These are phyloP conservation scores for Penicillium palitans DNA, from an alignment of 2,329 filamentous ascomycete genomes.

Conservation along the genomic window DNA sequence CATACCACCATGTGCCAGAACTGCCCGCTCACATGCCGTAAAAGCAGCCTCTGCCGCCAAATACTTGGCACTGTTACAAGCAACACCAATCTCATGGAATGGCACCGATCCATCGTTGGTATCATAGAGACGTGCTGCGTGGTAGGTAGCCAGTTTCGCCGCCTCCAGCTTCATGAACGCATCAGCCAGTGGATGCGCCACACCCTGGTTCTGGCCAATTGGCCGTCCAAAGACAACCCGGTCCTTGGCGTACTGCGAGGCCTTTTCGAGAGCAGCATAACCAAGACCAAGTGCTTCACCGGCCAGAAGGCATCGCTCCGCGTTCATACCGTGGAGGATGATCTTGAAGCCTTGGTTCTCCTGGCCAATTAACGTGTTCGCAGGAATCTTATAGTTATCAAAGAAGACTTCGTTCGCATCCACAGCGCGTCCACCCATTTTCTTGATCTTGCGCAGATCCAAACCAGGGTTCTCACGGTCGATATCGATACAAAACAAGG, in stretches of 20 bases:
- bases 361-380: constrained; percentile 64
- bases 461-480: constrained; percentile 62
- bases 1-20: constrained; percentile 62
- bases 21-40: constrained; percentile 58
- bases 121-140: constrained; percentile 61
- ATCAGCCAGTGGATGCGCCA: constrained; percentile 59
- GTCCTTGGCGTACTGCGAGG: constrained; percentile 64
- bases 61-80: constrained; percentile 71
- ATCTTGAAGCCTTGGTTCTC: constrained; percentile 79
- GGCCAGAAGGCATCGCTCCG: constrained; percentile 71
- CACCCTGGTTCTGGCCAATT: constrained; percentile 62
- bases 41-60: constrained; percentile 62
- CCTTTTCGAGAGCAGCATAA: constrained; percentile 67
- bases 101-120: constrained; percentile 53
- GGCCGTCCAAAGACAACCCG: constrained; percentile 61
- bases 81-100: constrained; percentile 61
- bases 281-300: constrained; percentile 79
- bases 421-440: constrained; percentile 81
- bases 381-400: constrained; percentile 70
- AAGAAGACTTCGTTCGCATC: constrained; percentile 90
- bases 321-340: constrained; percentile 77
- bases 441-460: constrained; percentile 70
- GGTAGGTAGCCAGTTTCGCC: constrained; percentile 61
- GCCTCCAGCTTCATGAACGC: constrained; percentile 64
- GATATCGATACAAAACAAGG: constrained; percentile 77